Evolutionary conservation across 768 basidiomycete species (phyloP).

Genomic region (Coprinellus micaceus): DNA sequence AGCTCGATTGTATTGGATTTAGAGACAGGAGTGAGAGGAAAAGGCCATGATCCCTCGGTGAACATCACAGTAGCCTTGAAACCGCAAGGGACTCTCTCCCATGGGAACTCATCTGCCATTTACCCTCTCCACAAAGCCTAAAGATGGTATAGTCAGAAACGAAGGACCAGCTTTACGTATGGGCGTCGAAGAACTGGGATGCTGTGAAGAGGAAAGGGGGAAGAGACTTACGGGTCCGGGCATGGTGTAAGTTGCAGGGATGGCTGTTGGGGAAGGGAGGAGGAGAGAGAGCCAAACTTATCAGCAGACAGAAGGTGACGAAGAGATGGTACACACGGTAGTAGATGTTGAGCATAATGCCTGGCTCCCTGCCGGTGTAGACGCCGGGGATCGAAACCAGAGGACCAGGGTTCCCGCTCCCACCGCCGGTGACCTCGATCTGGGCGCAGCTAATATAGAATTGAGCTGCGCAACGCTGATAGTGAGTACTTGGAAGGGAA

Average conservation of each 20-base stretch:
- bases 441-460: conserved; percentile 36
- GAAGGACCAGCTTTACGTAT: too few relatives aligned
- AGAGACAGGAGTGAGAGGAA: too few relatives aligned
- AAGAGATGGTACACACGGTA: conserved; percentile 4
- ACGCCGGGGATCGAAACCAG: conserved; percentile 26
- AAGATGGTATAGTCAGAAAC: too few relatives aligned
- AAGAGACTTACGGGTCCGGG: conserved; percentile 15
- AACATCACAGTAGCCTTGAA: too few relatives aligned
- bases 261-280: neutral
- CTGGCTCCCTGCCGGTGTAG: conserved; percentile 23
- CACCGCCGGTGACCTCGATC: conserved; percentile 34
- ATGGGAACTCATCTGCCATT: neutral
- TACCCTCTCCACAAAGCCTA: conserved; percentile 16
- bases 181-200: neutral
- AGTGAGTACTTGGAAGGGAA: neutral
- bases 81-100: too few relatives aligned
- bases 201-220: neutral
- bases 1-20: too few relatives aligned
- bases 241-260: conserved; percentile 14
- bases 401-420: conserved; percentile 19
- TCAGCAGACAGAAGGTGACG: conserved; percentile 11
- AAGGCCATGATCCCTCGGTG: too few relatives aligned
- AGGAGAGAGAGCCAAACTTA: neutral
- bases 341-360: conserved; percentile 17
- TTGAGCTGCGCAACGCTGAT: conserved; percentile 16